phyloP scores from a whole-genome alignment of 306 rosid species.

The Geum urbanum region DNA sequence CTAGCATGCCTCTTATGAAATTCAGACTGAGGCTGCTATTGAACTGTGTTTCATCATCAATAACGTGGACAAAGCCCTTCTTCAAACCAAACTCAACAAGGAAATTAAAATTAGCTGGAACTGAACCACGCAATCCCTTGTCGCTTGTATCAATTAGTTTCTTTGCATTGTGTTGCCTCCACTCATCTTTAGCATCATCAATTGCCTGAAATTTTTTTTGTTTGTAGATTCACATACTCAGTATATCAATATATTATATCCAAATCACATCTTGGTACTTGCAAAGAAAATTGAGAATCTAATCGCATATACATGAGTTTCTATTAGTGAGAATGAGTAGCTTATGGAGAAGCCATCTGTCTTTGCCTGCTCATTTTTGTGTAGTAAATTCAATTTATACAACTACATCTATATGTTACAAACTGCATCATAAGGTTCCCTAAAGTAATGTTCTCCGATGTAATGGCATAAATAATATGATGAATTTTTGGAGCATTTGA shows the following conservation, averaged over 20 bases:
- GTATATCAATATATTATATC: background rate
- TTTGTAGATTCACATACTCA: background rate
- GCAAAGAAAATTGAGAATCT: background rate
- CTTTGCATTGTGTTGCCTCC: constrained; percentile 93
- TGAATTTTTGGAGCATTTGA: background rate
- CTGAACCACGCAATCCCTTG: constrained; percentile 70
- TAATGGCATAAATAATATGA: background rate
- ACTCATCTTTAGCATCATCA: constrained; percentile 88
- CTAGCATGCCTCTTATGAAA: constrained; percentile 76
- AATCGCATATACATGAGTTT: background rate
- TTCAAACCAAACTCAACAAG: constrained; percentile 79
- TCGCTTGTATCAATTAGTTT: constrained; percentile 72
- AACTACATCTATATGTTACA: background rate
- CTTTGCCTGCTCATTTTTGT: background rate
- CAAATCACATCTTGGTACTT: background rate
- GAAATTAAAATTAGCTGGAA: constrained; percentile 73
- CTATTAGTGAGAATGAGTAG: background rate
- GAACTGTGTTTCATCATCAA: constrained; percentile 73
- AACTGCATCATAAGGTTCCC: background rate
- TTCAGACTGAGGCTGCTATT: constrained; percentile 66
- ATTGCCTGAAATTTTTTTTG: constrained; percentile 50
- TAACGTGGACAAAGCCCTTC: constrained; percentile 80
- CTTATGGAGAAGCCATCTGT: too few relatives aligned
- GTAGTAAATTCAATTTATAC: background rate
- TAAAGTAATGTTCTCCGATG: too few relatives aligned